phyloP scores from a whole-genome alignment of 2,329 filamentous ascomycete genomes.

The Chalaropsis thielavioides region DNA sequence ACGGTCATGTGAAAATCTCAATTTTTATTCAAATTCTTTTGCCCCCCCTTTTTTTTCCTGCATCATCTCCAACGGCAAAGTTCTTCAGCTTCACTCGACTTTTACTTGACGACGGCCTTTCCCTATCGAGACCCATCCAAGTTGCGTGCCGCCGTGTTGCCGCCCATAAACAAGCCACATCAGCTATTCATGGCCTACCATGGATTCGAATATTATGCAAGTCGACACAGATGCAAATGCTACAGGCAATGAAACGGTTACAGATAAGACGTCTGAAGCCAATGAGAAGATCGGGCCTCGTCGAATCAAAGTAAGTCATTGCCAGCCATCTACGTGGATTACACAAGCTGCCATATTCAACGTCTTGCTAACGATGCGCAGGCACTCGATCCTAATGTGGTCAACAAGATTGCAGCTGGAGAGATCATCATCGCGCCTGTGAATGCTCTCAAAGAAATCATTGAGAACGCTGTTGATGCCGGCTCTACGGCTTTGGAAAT shows the following conservation, averaged over 20 bases:
- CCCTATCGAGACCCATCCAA: no score
- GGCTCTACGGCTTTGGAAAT: slow-evolving; percentile 84
- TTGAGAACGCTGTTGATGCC: slow-evolving; percentile 96
- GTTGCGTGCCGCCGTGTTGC: no score
- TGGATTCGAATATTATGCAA: background rate
- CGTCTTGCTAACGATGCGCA: slow-evolving; percentile 25
- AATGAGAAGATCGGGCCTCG: background rate
- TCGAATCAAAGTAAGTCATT: slow-evolving; percentile 6
- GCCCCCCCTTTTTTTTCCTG: background rate
- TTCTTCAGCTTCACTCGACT: no score
- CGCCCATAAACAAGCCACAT: no score
- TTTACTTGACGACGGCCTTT: no score
- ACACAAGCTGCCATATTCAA: background rate
- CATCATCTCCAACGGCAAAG: background rate
- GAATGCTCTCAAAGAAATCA: slow-evolving; percentile 87
- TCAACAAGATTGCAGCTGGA: slow-evolving; percentile 96
- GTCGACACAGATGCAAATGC: background rate
- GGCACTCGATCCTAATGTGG: slow-evolving; percentile 79
- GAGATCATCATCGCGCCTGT: slow-evolving; percentile 97
- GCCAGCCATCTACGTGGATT: background rate
- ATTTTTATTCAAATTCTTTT: background rate
- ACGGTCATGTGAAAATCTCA: background rate
- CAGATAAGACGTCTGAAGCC: background rate
- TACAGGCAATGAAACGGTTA: background rate
- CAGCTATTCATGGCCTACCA: background rate